A percentile compares a stretch with the other conserved stretches of the same genome.
These are phyloP conservation scores for Microbotryomycetes sp. DNA, from an alignment of 1,284 basidiomycete genomes.

Conservation along the genomic window DNA sequence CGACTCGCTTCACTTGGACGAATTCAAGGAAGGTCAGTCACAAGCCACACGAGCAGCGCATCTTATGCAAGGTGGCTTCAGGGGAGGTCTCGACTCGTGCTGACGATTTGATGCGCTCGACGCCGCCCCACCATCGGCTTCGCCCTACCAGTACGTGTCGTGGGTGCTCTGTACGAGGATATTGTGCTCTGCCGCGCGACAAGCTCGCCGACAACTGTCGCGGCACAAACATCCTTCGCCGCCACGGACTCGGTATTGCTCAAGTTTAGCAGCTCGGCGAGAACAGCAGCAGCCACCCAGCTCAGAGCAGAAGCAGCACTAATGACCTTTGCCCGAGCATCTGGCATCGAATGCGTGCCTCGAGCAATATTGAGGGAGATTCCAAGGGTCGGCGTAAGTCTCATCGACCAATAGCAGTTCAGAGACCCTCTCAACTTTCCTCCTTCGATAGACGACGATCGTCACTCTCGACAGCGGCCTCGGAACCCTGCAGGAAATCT, in stretches of 20 bases:
- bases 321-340: constrained; percentile 6
- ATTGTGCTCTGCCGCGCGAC: constrained; percentile 22
- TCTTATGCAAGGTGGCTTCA: neutral
- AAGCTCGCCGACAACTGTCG: constrained; percentile 6
- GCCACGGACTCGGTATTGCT: neutral
- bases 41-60: neutral
- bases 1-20: neutral
- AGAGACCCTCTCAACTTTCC: neutral
- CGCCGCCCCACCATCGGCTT: too few species aligned
- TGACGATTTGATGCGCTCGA: too few species aligned
- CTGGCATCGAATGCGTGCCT: constrained; percentile 13
- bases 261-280: constrained; percentile 21
- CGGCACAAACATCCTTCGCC: constrained; percentile 9
- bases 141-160: neutral
- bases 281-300: constrained; percentile 9
- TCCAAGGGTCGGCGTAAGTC: constrained; percentile 15
- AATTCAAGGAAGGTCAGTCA: neutral
- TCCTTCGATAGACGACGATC: constrained; percentile 11
- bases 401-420: neutral
- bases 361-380: constrained; percentile 17
- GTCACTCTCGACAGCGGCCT: constrained; percentile 13
- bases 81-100: too few species aligned
- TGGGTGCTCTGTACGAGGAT: constrained; percentile 26
- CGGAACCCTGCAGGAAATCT: constrained; percentile 7
- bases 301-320: constrained; percentile 21